A percentile compares a stretch with the other conserved stretches of the same genome.
phyloP scores from a whole-genome alignment of 345 rosid genomes.

The Turnera subulata region DNA sequence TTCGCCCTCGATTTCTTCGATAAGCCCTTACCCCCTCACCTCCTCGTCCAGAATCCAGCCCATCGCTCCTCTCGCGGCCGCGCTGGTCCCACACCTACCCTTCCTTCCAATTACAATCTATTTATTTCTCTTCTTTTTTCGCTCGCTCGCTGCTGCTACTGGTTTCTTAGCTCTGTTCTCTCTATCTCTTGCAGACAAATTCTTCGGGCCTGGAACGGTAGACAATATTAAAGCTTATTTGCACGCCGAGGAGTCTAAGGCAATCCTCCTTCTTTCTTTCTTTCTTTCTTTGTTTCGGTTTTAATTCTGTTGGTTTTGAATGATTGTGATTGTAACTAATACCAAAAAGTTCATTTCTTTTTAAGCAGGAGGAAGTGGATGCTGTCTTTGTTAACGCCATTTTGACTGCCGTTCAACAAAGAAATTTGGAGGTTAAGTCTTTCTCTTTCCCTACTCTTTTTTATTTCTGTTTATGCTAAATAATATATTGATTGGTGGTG shows the following conservation, averaged over 20 bases:
- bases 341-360: too few relatives aligned
- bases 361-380: constrained; percentile 67
- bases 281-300: constrained; percentile 1
- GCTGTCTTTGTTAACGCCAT: constrained; percentile 79
- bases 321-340: constrained; percentile 3
- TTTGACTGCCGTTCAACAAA: constrained; percentile 72
- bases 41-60: constrained; percentile 79
- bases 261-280: constrained; percentile 25
- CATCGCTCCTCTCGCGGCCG: constrained; percentile 56
- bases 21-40: constrained; percentile 69
- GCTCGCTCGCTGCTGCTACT: not conserved
- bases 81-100: constrained; percentile 56
- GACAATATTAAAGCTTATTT: constrained; percentile 58
- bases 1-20: constrained; percentile 63
- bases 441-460: not conserved
- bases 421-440: constrained; percentile 78
- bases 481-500: not conserved
- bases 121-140: not conserved
- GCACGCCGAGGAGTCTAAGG: constrained; percentile 65
- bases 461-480: not conserved
- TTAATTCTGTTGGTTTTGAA: constrained; percentile 1
- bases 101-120: too few relatives aligned
- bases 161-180: not conserved
- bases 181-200: constrained; percentile 45
- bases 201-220: constrained; percentile 80